Conservation (phyloP, 176 grass and related monocot species). For the Hordeum marinum region DNA sequence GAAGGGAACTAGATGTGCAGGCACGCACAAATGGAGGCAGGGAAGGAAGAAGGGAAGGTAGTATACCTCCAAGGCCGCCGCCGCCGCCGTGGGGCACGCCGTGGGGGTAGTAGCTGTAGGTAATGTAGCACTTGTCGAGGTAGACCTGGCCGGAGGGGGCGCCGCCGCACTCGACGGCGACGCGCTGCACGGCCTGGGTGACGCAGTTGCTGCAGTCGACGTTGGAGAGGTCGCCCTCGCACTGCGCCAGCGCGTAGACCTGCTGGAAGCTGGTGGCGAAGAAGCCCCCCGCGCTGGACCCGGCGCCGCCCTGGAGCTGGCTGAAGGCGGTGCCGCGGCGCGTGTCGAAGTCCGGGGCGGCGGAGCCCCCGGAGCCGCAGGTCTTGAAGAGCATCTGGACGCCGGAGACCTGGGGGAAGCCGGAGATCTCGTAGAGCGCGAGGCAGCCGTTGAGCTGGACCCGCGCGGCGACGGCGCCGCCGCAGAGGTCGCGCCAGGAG, state of each 20-base stretch:
- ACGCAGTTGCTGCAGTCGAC: slow-evolving; percentile 76
- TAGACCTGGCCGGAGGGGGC: slow-evolving; percentile 85
- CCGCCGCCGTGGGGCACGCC: slow-evolving; percentile 54
- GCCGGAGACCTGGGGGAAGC: slow-evolving; percentile 91
- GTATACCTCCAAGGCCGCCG: slow-evolving; percentile 31
- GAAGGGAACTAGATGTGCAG: background rate
- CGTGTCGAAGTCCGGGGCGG: slow-evolving; percentile 54
- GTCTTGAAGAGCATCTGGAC: slow-evolving; percentile 92
- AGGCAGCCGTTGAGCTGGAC: slow-evolving; percentile 90
- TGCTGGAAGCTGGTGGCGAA: slow-evolving; percentile 73
- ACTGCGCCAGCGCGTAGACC: slow-evolving; percentile 91
- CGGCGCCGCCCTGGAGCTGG: slow-evolving; percentile 56
- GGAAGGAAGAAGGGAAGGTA: background rate
- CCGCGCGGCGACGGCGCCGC: slow-evolving; percentile 60
- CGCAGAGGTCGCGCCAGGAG: slow-evolving; percentile 67
- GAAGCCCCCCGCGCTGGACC: slow-evolving; percentile 46
- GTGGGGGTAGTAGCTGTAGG: slow-evolving; percentile 81
- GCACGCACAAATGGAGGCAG: background rate
- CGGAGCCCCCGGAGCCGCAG: slow-evolving; percentile 59
- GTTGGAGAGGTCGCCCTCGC: slow-evolving; percentile 86
- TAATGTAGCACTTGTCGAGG: slow-evolving; percentile 99
- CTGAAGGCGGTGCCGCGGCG: slow-evolving; percentile 73
- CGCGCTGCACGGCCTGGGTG: slow-evolving; percentile 83
- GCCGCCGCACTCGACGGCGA: slow-evolving; percentile 91
- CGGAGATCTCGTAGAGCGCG: slow-evolving; percentile 71